Evolutionary conservation across 129 eudicot genomes (phyloP).

Genomic region (Centaurea solstitialis): DNA sequence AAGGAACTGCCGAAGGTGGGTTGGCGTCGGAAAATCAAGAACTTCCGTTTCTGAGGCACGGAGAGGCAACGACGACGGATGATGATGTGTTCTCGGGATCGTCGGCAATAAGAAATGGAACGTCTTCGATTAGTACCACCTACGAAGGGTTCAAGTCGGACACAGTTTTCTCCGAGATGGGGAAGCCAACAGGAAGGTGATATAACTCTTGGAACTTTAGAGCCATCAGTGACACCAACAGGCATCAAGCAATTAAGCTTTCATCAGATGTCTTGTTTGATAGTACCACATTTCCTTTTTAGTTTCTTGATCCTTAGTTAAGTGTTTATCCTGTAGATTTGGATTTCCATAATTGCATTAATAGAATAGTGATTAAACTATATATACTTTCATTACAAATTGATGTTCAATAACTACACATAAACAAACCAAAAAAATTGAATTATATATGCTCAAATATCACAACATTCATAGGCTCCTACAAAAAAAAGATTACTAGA

Average conservation of each 20-base stretch:
- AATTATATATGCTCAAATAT: neutral
- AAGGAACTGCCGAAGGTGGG: slow-evolving; percentile 25
- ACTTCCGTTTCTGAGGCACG: slow-evolving; percentile 17
- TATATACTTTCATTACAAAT: neutral
- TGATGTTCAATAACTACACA: neutral
- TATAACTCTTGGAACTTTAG: neutral
- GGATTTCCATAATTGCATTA: neutral
- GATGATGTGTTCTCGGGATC: slow-evolving; percentile 26
- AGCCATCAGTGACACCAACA: neutral
- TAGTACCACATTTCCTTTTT: neutral
- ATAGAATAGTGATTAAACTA: neutral
- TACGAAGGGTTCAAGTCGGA: slow-evolving; percentile 28
- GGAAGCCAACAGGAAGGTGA: slow-evolving; percentile 15
- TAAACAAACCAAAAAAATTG: neutral
- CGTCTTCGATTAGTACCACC: slow-evolving; percentile 12
- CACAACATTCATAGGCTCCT: neutral
- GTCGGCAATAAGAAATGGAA: slow-evolving; percentile 11
- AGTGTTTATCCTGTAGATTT: neutral
- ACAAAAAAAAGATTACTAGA: neutral
- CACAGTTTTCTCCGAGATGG: slow-evolving; percentile 35
- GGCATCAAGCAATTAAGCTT: neutral
- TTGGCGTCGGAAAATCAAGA: neutral
- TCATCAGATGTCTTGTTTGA: neutral
- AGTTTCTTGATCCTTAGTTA: neutral
- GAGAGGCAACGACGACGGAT: slow-evolving; percentile 13